phyloP scores from a whole-genome alignment of 2,329 filamentous ascomycete genomes.

The Diaporthe sp. region DNA sequence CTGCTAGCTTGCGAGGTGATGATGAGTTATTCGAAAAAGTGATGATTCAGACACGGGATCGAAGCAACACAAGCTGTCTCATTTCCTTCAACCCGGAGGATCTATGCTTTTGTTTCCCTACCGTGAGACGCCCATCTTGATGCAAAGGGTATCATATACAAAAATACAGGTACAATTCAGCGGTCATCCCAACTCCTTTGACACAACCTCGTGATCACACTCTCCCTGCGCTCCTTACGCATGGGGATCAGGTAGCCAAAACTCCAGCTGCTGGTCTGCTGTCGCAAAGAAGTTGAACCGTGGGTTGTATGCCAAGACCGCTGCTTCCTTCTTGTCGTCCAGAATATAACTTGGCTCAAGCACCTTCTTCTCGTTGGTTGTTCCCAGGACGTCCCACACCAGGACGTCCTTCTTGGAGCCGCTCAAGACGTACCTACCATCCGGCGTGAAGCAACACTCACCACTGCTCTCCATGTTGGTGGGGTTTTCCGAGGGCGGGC shows the following conservation, averaged over 20 bases:
- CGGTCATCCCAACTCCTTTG: constrained; percentile 35
- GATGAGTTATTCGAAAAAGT: not conserved
- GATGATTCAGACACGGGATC: not conserved
- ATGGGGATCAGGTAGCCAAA: constrained; percentile 81
- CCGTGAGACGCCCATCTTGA: constrained; percentile 22
- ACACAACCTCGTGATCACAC: not conserved
- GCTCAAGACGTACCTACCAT: constrained; percentile 89
- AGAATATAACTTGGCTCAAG: constrained; percentile 74
- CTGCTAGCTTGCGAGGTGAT: not conserved
- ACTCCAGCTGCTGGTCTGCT: constrained; percentile 85
- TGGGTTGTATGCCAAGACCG: constrained; percentile 88
- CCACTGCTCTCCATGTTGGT: constrained; percentile 70
- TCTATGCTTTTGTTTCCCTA: not conserved
- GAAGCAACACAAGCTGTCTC: not conserved
- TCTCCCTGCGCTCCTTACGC: constrained; percentile 49
- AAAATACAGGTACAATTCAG: constrained; percentile 31
- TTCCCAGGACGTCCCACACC: constrained; percentile 84
- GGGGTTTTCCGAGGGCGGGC: constrained; percentile 45
- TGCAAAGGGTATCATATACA: constrained; percentile 40
- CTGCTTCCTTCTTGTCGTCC: constrained; percentile 76
- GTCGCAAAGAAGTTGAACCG: constrained; percentile 92
- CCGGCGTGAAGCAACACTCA: constrained; percentile 89
- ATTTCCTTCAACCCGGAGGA: not conserved
- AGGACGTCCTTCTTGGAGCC: constrained; percentile 81
- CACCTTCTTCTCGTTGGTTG: constrained; percentile 66